Evolutionary conservation across 2,329 filamentous ascomycete genomes (phyloP), one percentile per base, ranked within the genome.

Genomic region (Epichloe typhina): DNA sequence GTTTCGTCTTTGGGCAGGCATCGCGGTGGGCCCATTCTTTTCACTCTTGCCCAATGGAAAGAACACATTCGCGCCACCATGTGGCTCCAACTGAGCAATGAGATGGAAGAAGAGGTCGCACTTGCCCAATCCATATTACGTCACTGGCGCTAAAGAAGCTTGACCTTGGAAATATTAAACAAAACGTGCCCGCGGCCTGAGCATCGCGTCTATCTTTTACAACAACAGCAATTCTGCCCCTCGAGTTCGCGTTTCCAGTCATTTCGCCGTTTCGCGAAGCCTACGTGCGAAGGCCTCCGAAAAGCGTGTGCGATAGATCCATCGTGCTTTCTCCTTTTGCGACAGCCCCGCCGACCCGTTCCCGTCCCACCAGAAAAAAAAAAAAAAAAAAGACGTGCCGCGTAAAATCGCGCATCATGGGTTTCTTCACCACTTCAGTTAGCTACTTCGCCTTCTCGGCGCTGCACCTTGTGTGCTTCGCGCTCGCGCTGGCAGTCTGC

Each of bases 381-480:
- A n/a, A 23, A 11, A 47, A 21, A 21, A 17, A 17, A 17, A 11
- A 47, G 2, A 7, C 13, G 39, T 11, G n/a, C 31, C 23, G 17
- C 2, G 3, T 11, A 4, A 1, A 7, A 44, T 44, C 31, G 17
- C 36, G n/a, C 57, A 65, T 55, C 19, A 76, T 77, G 74, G 71
- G 70, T 46, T 50, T 74, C 53, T 61, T 72, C 47, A 70, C 68
- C 53, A 64, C 74, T 49, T 61, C 70, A 19, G 50, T 66, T 60
- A 69, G 71, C 64, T 79, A 77, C 56, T 57, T 82, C 58, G 61
- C 73, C 57, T 84, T 84, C 61, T 69, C 74, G 23, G 56, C 75
- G 56, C 68, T 89, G n/a, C 85, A 90, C 63, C 74, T 90, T 64
- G 68, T 83, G 54, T 86, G 91, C 61, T 83, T 95, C 61, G 75